Conservation (phyloP, 371 early-diverging fungal species). For the Haplosporangium sp. region DNA sequence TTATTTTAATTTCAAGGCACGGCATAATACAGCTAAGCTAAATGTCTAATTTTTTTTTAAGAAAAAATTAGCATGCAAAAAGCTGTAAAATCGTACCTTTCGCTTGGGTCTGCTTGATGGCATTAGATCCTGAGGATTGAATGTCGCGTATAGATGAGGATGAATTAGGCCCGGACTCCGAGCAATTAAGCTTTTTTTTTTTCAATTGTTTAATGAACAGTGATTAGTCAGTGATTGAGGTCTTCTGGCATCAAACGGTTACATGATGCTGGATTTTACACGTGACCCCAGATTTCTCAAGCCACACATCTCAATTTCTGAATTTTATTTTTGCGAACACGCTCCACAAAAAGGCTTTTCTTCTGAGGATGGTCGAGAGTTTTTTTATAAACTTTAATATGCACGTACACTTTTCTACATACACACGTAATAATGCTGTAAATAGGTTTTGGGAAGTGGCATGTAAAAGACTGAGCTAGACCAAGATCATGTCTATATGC, state of each 20-base stretch:
- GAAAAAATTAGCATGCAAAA: neutral
- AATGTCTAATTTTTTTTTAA: neutral
- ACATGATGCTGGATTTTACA: neutral
- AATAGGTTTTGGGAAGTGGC: too few species aligned
- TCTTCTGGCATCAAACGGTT: neutral
- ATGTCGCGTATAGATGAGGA: constrained; percentile 35
- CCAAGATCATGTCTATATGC: too few species aligned
- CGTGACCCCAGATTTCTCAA: constrained; percentile 5
- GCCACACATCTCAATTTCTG: neutral
- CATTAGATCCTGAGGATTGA: constrained; percentile 38
- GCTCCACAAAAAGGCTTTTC: too few species aligned
- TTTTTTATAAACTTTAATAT: neutral
- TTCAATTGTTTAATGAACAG: constrained; percentile 7
- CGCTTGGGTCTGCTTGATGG: constrained; percentile 53
- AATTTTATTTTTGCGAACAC: too few species aligned
- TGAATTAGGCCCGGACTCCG: constrained; percentile 22
- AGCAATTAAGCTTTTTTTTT: constrained; percentile 6
- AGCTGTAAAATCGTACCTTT: constrained; percentile 28
- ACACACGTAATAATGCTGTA: too few species aligned
- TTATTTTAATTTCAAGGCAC: neutral
- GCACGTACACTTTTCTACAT: too few species aligned
- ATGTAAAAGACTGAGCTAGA: too few species aligned
- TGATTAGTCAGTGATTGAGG: constrained; percentile 12
- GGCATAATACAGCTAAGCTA: neutral
- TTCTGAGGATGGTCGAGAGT: too few species aligned